Evolutionary conservation across 2,329 filamentous ascomycete genomes (phyloP).

Genomic region (Plectosphaerella sp.): DNA sequence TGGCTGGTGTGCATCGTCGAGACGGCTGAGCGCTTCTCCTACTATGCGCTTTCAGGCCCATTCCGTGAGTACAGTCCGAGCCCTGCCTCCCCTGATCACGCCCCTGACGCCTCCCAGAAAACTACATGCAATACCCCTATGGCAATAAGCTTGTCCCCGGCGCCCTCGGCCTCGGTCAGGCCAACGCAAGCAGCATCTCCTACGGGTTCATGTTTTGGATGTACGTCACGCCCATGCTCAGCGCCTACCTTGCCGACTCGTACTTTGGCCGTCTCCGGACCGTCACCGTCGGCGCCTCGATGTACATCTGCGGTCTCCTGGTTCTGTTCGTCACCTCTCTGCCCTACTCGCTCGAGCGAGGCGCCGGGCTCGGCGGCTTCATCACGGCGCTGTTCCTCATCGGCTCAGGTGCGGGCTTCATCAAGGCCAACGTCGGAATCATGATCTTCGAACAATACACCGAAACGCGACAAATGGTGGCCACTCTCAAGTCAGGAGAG

Average conservation of each 20-base stretch:
- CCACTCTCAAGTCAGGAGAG: constrained; percentile 11
- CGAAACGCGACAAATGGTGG: constrained; percentile 36
- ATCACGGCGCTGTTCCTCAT: constrained; percentile 51
- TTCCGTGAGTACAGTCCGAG: constrained; percentile 5
- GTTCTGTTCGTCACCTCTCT: constrained; percentile 52
- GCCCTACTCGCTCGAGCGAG: constrained; percentile 42
- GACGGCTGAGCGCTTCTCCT: constrained; percentile 14
- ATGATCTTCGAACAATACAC: constrained; percentile 46
- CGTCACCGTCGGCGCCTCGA: constrained; percentile 40
- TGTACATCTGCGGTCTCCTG: constrained; percentile 49
- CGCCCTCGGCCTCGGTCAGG: constrained; percentile 44
- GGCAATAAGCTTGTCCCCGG: constrained; percentile 32
- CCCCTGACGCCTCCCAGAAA: constrained; percentile 20
- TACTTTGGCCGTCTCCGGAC: constrained; percentile 59
- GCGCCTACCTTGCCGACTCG: constrained; percentile 55
- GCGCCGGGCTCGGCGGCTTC: constrained; percentile 50
- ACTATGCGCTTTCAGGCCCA: constrained; percentile 10
- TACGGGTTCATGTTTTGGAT: constrained; percentile 42
- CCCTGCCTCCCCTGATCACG: neutral
- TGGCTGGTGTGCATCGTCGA: constrained; percentile 14
- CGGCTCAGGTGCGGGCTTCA: constrained; percentile 54
- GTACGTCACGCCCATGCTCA: constrained; percentile 51
- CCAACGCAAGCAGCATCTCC: constrained; percentile 39
- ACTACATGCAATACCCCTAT: constrained; percentile 34
- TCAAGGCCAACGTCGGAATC: constrained; percentile 40